Evolutionary conservation across 164 flowering plant genomes (phyloP), one percentile per base, ranked within the genome.

Genomic region (Cinnamomum micranthum): DNA sequence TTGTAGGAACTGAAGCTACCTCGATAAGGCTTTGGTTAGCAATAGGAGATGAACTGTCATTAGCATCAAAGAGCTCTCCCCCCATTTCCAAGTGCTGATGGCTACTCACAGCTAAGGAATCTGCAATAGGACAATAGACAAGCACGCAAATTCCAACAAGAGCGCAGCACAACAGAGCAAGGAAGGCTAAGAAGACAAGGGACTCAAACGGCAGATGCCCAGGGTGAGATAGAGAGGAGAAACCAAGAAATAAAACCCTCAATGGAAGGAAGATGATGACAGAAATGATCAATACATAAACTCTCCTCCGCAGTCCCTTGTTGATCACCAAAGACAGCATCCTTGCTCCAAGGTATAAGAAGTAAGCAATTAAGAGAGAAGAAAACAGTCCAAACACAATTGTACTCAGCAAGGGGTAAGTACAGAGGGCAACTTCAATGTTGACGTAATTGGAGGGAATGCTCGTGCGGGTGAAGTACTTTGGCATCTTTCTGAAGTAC

Each of bases 321-420:
- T 93, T 95, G 82, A 95, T 93, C 50, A 92, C 97, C 80, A 86
- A 77, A 71, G 85, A 81, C 75, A 89, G 75, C 76, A 95, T 88
- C 79, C 75, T 83, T 74, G 88, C 87, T 55, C 97, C 99, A 41
- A 92, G 88, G 90, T 88, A 91, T 70, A 90, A 82, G 80, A 91
- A 75, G 81, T 92, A 93, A 64, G 75, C 63, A 75, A 86, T 85
- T 72, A 94, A 79, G 67, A 92, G 31, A 50, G 77, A 70, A 4
- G 86, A 86, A 81, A 91, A 94, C 58, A 94, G 65, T 68, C 98
- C 99, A 66, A 82, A 92, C 59, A 89, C 77, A 65, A 90, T 81
- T 25, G 92, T 90, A 78, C 95, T 90, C 79, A 95, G 77, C 73
- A 95, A 86, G 50, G 99, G 99, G 85, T 90, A 95, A 68, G 94